Evolutionary conservation across 2,329 filamentous ascomycete species (phyloP), one percentile per base, ranked within the genome.

Genomic region (Ophiostoma novo-ulmi): DNA sequence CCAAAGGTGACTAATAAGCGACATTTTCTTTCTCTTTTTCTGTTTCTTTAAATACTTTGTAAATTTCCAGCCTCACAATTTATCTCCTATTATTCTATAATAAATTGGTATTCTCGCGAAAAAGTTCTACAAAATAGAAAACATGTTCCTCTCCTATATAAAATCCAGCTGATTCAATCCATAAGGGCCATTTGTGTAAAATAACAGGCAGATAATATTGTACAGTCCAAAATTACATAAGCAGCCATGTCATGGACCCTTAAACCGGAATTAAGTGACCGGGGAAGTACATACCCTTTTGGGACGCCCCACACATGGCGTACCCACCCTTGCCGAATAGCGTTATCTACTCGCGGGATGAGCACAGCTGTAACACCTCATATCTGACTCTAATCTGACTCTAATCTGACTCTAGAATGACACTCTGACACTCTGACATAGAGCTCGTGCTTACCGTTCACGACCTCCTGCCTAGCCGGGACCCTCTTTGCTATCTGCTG

Each of bases 301-400:
- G 14, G 31, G 22, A 35, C 17, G 66, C 41, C 67, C 17, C 38
- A 64, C 26, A 39, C 38, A 22, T 64, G n/a, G 13, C 44, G 44
- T 17, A 48, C n/a, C 14, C 63, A 44, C 69, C 66, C 64, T 58
- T 70, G 63, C 65, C 65, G 35, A 35, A 67, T 65, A 44, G 36
- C 67, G 67, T 61, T 66, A 52, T 69, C 61, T 63, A 63, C 58
- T 35, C 26, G 26, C 58, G 58, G 58, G 58, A 63, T 63, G 58
- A 58, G 22, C 52, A 22, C 20, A 26, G 39, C n/a, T n/a, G 14
- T 31, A 52, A 20, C 63, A 52, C 35, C 38, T 58, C 38, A 48
- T 48, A 39, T 61, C 44, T 65, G 61, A 41, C 44, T 63, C 39
- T 41, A 41, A 14, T 41, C 39, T 22, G 52, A 20, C 44, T 48